phyloP scores from a whole-genome alignment of 164 flowering plant genomes.

The Sedum album region DNA sequence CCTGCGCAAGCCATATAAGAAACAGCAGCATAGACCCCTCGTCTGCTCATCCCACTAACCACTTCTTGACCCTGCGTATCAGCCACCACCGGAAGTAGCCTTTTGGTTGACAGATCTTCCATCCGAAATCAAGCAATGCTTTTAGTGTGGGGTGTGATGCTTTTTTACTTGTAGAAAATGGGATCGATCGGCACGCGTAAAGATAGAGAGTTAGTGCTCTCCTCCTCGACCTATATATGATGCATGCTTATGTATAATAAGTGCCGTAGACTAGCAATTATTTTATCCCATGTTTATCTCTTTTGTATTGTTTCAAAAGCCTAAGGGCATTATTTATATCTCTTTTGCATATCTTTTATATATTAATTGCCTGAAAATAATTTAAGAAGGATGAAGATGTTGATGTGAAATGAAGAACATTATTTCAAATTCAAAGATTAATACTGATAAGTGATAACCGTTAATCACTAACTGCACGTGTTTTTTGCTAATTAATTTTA shows the following conservation, averaged over 20 bases:
- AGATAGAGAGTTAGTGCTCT: constrained; percentile 2
- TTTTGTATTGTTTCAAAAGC: not conserved
- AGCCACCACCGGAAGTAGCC: constrained; percentile 1
- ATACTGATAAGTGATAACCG: too few relatives aligned
- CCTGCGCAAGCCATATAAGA: constrained; percentile 34
- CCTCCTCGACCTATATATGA: not conserved
- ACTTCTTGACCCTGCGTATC: not conserved
- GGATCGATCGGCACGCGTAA: not conserved
- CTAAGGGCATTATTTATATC: too few relatives aligned
- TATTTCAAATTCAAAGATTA: too few relatives aligned
- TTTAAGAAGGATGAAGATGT: too few relatives aligned
- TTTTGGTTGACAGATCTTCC: not conserved
- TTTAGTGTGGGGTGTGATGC: too few relatives aligned
- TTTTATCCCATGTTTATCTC: not conserved
- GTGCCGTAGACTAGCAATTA: not conserved
- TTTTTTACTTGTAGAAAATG: not conserved
- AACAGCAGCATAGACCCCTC: constrained; percentile 29
- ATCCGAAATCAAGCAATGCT: not conserved
- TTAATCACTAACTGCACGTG: too few relatives aligned
- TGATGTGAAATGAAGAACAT: too few relatives aligned
- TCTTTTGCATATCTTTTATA: not conserved
- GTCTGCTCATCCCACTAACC: constrained; percentile 16
- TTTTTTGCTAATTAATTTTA: too few relatives aligned
- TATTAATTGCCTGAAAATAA: too few relatives aligned
- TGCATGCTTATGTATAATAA: constrained; percentile 4